These are phyloP conservation scores for Penicillium atrosanguineum DNA, from an alignment of 495 filamentous ascomycete species.

Conservation along the genomic window DNA sequence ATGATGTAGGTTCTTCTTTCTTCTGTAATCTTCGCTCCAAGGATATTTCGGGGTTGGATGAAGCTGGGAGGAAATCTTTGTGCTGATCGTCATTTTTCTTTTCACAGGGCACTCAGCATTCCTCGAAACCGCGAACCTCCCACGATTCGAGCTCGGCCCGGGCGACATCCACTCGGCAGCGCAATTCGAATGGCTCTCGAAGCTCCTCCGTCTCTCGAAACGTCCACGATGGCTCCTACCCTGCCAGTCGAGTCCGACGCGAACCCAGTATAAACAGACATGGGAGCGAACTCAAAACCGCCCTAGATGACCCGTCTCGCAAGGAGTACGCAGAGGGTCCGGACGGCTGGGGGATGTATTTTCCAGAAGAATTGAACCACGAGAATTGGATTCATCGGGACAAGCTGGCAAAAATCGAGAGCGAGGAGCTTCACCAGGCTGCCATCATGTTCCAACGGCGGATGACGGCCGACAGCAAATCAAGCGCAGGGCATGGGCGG, in stretches of 20 bases:
- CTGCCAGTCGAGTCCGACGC: conserved; percentile 35
- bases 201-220: conserved; percentile 41
- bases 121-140: conserved; percentile 37
- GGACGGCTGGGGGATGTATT: conserved; percentile 6
- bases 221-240: conserved; percentile 27
- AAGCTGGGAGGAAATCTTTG: neutral
- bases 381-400: conserved; percentile 92
- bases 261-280: conserved; percentile 48
- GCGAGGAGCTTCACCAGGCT: conserved; percentile 83
- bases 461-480: conserved; percentile 57
- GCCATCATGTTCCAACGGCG: conserved; percentile 68
- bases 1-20: conserved; percentile 33
- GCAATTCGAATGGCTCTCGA: conserved; percentile 39
- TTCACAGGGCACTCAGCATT: conserved; percentile 26
- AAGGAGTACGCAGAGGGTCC: conserved; percentile 20
- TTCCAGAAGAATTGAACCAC: conserved; percentile 24
- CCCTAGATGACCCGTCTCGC: conserved; percentile 47
- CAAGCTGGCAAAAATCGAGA: conserved; percentile 92
- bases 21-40: neutral
- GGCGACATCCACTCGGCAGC: conserved; percentile 29
- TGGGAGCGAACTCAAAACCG: conserved; percentile 55
- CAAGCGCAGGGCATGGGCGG: conserved; percentile 50
- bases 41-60: neutral
- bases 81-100: conserved; percentile 9
- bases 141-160: conserved; percentile 34